A percentile compares a stretch with the other conserved stretches of the same genome.
Evolutionary conservation across 2,329 filamentous ascomycete genomes (phyloP).

Genomic region (Verticillium nonalfalfae): DNA sequence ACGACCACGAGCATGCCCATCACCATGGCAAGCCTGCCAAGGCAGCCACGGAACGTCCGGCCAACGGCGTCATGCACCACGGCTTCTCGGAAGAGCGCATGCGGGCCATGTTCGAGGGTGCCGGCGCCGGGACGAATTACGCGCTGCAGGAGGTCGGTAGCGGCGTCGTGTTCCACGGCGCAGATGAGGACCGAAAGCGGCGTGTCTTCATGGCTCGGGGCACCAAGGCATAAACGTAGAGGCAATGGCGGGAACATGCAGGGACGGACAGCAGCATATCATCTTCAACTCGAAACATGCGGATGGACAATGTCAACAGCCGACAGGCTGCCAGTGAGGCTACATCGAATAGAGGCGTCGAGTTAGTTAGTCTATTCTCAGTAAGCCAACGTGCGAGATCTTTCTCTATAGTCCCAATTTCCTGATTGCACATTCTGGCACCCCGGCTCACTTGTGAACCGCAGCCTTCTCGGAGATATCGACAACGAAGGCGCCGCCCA

Average conservation of each 20-base stretch:
- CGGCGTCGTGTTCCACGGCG: conserved; percentile 36
- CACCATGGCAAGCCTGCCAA: not conserved
- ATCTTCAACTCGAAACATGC: not conserved
- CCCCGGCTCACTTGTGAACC: not conserved
- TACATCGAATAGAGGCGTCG: too few species aligned
- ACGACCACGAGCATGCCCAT: not conserved
- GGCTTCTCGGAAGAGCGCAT: conserved; percentile 60
- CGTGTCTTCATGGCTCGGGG: conserved; percentile 27
- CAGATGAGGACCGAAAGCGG: conserved; percentile 28
- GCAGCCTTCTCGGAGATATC: conserved; percentile 17
- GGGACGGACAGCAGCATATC: not conserved
- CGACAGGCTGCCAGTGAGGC: too few species aligned
- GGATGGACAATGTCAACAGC: too few species aligned
- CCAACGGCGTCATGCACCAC: conserved; percentile 54
- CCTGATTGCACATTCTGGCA: not conserved
- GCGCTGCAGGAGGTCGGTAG: conserved; percentile 46
- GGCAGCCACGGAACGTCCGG: not conserved
- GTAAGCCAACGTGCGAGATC: too few species aligned
- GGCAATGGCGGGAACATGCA: not conserved
- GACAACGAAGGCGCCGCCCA: conserved; percentile 65
- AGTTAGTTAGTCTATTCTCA: not conserved
- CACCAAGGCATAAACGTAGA: conserved; percentile 4
- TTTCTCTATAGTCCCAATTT: not conserved
- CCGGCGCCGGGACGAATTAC: conserved; percentile 53
- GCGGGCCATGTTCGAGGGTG: conserved; percentile 53